Evolutionary conservation across 2,329 filamentous ascomycete genomes (phyloP).

Genomic region (Aschersonia sp.): DNA sequence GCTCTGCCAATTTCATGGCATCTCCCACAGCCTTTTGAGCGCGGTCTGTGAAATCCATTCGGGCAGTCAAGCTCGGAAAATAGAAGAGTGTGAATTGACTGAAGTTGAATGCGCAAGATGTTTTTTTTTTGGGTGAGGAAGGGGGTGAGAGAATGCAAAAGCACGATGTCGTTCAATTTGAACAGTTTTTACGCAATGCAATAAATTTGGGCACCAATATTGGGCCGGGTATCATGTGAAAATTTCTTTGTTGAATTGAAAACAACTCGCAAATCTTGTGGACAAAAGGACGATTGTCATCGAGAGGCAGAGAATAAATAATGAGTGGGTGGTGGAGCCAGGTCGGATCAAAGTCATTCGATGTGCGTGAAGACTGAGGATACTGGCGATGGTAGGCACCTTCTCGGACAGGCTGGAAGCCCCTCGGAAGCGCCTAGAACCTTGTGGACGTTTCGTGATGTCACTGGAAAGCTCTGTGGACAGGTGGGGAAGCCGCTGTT

Average conservation of each 20-base stretch:
- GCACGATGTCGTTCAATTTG: too few relatives aligned
- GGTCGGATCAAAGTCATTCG: background rate
- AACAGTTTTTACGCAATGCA: background rate
- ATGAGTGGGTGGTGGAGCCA: background rate
- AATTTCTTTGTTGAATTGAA: background rate
- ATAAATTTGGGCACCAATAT: constrained; percentile 1
- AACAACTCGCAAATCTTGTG: background rate
- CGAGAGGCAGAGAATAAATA: background rate
- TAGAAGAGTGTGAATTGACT: background rate
- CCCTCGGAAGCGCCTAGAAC: constrained; percentile 17
- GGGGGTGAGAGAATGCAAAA: too few relatives aligned
- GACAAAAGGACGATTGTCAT: background rate
- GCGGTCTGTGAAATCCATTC: constrained; percentile 87
- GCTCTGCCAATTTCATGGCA: constrained; percentile 73
- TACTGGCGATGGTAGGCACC: constrained; percentile 6
- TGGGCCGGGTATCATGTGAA: background rate
- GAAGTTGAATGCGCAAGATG: too few relatives aligned
- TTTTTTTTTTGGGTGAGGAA: too few relatives aligned
- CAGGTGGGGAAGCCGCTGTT: constrained; percentile 8
- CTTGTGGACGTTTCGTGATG: constrained; percentile 17
- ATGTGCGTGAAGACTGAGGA: constrained; percentile 1
- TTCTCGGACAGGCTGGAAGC: constrained; percentile 10
- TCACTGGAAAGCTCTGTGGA: constrained; percentile 11
- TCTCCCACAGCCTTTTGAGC: constrained; percentile 83
- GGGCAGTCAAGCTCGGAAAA: constrained; percentile 45